Conservation (phyloP, 139 green algal species). For the Chlorella sorokiniana region DNA sequence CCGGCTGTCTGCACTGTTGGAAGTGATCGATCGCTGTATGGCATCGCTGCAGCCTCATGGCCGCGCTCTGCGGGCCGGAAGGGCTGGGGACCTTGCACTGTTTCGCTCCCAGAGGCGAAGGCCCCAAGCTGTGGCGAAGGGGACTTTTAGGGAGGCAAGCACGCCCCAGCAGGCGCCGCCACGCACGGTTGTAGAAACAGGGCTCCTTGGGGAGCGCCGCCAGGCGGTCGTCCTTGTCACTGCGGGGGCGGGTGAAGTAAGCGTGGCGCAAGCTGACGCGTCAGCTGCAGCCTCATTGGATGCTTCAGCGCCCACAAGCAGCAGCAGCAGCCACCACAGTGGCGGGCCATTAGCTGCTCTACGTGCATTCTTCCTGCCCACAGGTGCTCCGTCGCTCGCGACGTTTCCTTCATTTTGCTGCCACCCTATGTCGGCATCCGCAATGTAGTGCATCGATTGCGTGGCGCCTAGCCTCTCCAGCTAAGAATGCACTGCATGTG, state of each 20-base stretch:
- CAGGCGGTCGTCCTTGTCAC: not conserved
- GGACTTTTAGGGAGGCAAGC: not conserved
- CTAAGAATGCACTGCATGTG: not conserved
- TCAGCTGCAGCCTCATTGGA: not conserved
- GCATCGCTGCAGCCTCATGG: not conserved
- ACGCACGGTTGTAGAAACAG: not conserved
- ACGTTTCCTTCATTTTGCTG: too few relatives aligned
- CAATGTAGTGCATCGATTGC: too few relatives aligned
- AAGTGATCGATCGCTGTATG: not conserved
- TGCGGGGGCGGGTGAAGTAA: not conserved
- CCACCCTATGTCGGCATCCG: too few relatives aligned
- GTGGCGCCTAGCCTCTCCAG: too few relatives aligned
- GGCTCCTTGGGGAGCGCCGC: not conserved
- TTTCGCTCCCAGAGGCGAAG: not conserved
- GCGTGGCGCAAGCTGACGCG: not conserved
- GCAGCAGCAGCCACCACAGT: not conserved
- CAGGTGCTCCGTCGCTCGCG: too few relatives aligned
- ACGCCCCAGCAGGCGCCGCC: not conserved
- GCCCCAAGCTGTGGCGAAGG: not conserved
- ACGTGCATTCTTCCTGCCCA: constrained; percentile 67
- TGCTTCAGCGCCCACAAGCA: too few relatives aligned
- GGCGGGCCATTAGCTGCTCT: not conserved
- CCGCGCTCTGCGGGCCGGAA: not conserved
- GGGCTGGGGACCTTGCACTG: too few relatives aligned
- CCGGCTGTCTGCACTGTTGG: too few relatives aligned